A percentile compares a stretch with the other conserved stretches of the same genome.
Evolutionary conservation across 108 stramenopile genomes (phyloP).

Genomic region (Cyclostephanos tholiformis): DNA sequence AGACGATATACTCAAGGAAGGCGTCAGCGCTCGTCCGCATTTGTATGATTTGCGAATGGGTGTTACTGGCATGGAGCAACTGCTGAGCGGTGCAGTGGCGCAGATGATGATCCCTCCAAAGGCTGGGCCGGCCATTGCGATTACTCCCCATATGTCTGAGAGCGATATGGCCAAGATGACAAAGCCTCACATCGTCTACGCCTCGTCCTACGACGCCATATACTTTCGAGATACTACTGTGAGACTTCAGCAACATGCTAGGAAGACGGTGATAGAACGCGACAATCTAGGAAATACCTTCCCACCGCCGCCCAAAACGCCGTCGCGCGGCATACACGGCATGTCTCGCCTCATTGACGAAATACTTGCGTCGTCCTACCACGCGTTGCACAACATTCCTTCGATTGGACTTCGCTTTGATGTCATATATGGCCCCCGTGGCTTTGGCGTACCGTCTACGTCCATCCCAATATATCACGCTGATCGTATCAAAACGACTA

Average conservation of each 20-base stretch:
- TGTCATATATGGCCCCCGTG: constrained; percentile 76
- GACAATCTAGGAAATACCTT: constrained; percentile 18
- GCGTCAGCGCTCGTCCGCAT: constrained; percentile 36
- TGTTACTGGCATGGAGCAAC: constrained; percentile 72
- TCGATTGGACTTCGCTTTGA: constrained; percentile 69
- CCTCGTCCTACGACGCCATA: constrained; percentile 45
- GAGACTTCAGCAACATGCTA: constrained; percentile 30
- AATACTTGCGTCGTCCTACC: constrained; percentile 67
- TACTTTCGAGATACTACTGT: constrained; percentile 26
- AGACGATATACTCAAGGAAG: constrained; percentile 21
- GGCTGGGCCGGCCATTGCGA: background rate
- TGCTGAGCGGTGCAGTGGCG: constrained; percentile 45
- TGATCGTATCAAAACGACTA: constrained; percentile 14
- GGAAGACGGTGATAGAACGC: constrained; percentile 9
- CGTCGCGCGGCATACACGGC: constrained; percentile 38
- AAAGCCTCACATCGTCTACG: constrained; percentile 46
- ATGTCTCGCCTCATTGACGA: constrained; percentile 60
- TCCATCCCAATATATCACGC: constrained; percentile 36
- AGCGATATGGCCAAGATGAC: constrained; percentile 21
- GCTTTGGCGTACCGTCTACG: constrained; percentile 57
- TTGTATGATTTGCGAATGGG: constrained; percentile 63
- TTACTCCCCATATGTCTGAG: constrained; percentile 1
- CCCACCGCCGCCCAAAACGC: constrained; percentile 7
- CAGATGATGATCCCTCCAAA: constrained; percentile 28
- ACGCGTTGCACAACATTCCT: constrained; percentile 32